Evolutionary conservation across 1,139 yeast species (phyloP).

Genomic region (Saccharomycopsis crataegensis): DNA sequence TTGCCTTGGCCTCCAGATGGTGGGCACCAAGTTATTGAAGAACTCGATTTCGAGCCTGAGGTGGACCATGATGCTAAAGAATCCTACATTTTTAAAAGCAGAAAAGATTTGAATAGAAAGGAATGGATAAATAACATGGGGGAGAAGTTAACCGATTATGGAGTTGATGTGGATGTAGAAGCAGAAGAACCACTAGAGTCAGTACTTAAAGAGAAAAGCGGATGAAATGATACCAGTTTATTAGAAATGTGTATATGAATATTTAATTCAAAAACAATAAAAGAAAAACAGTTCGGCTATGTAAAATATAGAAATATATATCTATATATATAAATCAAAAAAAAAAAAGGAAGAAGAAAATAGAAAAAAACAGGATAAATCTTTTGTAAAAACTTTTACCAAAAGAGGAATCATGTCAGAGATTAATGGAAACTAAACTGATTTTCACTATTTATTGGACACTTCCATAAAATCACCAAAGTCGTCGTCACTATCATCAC

Average conservation of each 20-base stretch:
- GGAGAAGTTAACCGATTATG: conserved; percentile 73
- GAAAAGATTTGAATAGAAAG: conserved; percentile 32
- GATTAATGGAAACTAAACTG: too few species aligned
- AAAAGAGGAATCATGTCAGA: not conserved
- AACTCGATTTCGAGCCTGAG: not conserved
- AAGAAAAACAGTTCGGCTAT: not conserved
- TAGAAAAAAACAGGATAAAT: not conserved
- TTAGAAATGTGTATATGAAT: not conserved
- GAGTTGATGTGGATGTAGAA: conserved; percentile 75
- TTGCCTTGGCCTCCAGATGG: conserved; percentile 92
- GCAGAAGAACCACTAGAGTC: conserved; percentile 20
- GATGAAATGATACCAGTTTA: not conserved
- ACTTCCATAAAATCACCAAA: conserved; percentile 21
- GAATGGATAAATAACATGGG: conserved; percentile 79
- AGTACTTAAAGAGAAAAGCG: not conserved
- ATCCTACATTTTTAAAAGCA: too few species aligned
- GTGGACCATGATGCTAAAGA: not conserved
- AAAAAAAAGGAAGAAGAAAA: too few species aligned
- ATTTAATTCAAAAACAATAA: not conserved
- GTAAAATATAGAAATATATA: too few species aligned
- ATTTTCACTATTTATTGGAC: too few species aligned
- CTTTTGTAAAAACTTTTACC: not conserved
- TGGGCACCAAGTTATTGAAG: conserved; percentile 36
- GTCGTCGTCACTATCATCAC: conserved; percentile 26
- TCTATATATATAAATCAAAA: too few species aligned